Evolutionary conservation across 2,329 filamentous ascomycete species (phyloP).

Genomic region (Berkeleyomyces basicola): DNA sequence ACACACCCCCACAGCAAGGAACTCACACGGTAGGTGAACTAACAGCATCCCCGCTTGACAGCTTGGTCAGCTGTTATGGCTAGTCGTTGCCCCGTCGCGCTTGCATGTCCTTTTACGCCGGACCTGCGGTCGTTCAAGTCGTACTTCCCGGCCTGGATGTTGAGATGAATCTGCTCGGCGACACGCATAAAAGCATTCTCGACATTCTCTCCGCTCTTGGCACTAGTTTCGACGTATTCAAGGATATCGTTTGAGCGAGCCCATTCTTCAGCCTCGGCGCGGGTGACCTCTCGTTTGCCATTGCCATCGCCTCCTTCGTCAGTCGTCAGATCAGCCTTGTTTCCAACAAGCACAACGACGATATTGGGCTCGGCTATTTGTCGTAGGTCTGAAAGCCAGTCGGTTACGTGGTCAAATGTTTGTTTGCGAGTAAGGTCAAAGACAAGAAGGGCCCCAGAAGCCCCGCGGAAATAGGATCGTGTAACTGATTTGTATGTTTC

Average conservation of each 20-base stretch:
- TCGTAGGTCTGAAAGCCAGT: conserved; percentile 86
- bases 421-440: conserved; percentile 80
- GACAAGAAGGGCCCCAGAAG: conserved; percentile 57
- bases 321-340: conserved; percentile 72
- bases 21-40: conserved; percentile 13
- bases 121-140: conserved; percentile 85
- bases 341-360: conserved; percentile 85
- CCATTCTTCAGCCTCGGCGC: conserved; percentile 78
- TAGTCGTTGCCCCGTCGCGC: conserved; percentile 31
- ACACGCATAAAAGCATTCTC: conserved; percentile 87
- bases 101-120: conserved; percentile 63
- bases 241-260: conserved; percentile 70
- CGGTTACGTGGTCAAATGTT: conserved; percentile 76
- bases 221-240: conserved; percentile 89
- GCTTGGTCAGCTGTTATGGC: conserved; percentile 24
- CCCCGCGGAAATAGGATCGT: conserved; percentile 78
- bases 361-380: conserved; percentile 94
- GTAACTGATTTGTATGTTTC: conserved; percentile 97
- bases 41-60: conserved; percentile 32
- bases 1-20: background rate
- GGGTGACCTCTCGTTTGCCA: conserved; percentile 59
- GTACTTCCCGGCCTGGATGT: conserved; percentile 89
- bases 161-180: conserved; percentile 87
- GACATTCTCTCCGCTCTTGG: conserved; percentile 88
- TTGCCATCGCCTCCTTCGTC: conserved; percentile 5